Evolutionary conservation across 305 asterid genomes (phyloP), one percentile per base, ranked within the genome.

Genomic region (Nicotiana rustica): DNA sequence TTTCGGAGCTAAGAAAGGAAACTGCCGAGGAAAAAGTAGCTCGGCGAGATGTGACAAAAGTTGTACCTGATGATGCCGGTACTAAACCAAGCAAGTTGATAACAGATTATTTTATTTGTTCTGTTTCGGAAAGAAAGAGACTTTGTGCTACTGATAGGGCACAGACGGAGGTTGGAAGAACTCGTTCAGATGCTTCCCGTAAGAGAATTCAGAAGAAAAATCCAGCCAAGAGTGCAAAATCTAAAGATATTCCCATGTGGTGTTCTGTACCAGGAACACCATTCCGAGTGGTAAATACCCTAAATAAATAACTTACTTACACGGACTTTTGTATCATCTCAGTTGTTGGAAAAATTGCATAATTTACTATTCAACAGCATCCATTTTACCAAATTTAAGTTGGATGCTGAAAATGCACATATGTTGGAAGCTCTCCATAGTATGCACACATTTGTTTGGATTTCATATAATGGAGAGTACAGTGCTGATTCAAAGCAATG

Each of bases 191-290:
- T 85, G 75, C 88, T 81, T 82, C 90, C 79, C 60, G 12, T 18
- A 88, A 82, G 84, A 88, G 83, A 73, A 19, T 55, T 60, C 87
- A 70, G 80, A 88, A 87, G 87, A 92, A 87, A 86, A 89, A 83
- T 61, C 76, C 77, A 17, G 65, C 76, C 55, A 89, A 86, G 81
- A 91, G 85, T 75, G 87, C 91, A 70, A 94, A 93, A 85, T 92
- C 82, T 85, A 92, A 89, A 77, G 91, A 89, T 84, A 87, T 83
- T 80, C 98, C 99, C 67, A 1, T 67, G 77, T 96, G 98, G 98
- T 96, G 98, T 88, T 82, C 88, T 80, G 87, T 96, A 88, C 96
- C 97, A n/a, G 99, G 98, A 87, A 93, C 98, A 18, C 88, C 97
- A 81, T 96, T 96, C 86, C 92, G 93, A 76, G 95, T 96, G 92